Conservation (phyloP, 345 rosid genomes). For the Euphorbia peplus region DNA sequence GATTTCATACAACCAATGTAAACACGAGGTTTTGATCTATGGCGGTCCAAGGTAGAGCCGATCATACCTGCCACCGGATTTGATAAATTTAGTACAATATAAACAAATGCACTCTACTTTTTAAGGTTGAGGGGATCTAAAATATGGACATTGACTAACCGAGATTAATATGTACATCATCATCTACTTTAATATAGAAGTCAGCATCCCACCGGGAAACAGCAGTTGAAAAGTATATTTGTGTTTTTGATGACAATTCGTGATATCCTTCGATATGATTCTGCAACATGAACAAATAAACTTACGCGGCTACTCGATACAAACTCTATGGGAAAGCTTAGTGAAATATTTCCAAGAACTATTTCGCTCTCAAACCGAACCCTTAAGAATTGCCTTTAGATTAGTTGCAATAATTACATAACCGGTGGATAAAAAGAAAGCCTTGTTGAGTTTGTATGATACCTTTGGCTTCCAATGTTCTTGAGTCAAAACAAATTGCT, state of each 20-base stretch:
- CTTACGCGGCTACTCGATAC: neutral
- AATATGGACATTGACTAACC: conserved; percentile 49
- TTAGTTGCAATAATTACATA: neutral
- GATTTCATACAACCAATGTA: conserved; percentile 99
- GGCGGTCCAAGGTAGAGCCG: conserved; percentile 77
- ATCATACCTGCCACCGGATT: conserved; percentile 51
- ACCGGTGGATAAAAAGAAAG: neutral
- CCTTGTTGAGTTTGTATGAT: neutral
- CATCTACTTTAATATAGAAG: conserved; percentile 75
- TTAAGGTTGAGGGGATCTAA: conserved; percentile 14
- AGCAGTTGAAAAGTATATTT: conserved; percentile 58
- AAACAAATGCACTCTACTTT: conserved; percentile 2
- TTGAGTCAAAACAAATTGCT: neutral
- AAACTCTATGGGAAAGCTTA: neutral
- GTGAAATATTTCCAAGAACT: neutral
- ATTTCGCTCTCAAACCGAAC: conserved; percentile 7
- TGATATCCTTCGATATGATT: conserved; percentile 78
- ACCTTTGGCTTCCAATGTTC: neutral
- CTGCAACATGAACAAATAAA: conserved; percentile 37
- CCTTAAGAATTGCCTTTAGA: neutral
- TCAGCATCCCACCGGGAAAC: conserved; percentile 83
- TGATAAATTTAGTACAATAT: conserved; percentile 16
- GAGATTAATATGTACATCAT: conserved; percentile 82
- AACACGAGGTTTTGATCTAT: conserved; percentile 67
- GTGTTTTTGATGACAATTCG: conserved; percentile 67